A percentile compares a stretch with the other conserved stretches of the same genome.
Conservation (phyloP, 2,329 filamentous ascomycete species). For the Akanthomyces lecanii region DNA sequence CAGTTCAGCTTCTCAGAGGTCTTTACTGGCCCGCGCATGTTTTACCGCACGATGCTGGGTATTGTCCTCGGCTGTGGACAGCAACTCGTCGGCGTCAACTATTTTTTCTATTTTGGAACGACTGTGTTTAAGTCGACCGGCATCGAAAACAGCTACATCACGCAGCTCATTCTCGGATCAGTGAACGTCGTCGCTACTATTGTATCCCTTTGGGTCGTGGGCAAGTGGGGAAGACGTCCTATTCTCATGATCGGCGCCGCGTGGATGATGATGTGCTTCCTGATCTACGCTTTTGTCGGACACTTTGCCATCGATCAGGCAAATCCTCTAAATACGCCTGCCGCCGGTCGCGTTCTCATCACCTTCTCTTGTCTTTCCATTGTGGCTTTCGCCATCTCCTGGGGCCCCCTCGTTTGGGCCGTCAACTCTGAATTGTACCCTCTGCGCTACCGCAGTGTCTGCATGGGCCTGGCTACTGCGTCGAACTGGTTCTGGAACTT, state of each 20-base stretch:
- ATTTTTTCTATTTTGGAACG: slow-evolving; percentile 64
- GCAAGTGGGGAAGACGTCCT: slow-evolving; percentile 60
- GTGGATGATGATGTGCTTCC: slow-evolving; percentile 54
- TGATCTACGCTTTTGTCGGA: slow-evolving; percentile 48
- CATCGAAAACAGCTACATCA: slow-evolving; percentile 60
- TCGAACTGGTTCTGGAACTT: slow-evolving; percentile 67
- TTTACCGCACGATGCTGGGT: slow-evolving; percentile 59
- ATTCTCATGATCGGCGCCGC: slow-evolving; percentile 59
- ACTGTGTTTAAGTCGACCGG: slow-evolving; percentile 64
- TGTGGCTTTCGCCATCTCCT: slow-evolving; percentile 62
- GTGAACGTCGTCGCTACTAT: slow-evolving; percentile 67
- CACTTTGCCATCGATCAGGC: slow-evolving; percentile 39
- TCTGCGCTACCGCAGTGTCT: slow-evolving; percentile 48
- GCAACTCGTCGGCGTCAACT: slow-evolving; percentile 65
- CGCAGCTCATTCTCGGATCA: slow-evolving; percentile 62
- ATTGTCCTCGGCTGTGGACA: slow-evolving; percentile 61
- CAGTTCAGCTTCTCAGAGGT: slow-evolving; percentile 54
- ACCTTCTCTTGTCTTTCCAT: slow-evolving; percentile 68
- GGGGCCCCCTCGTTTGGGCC: slow-evolving; percentile 67
- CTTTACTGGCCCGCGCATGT: slow-evolving; percentile 64
- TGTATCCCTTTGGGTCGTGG: slow-evolving; percentile 60
- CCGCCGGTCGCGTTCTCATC: slow-evolving; percentile 57
- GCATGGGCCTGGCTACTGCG: slow-evolving; percentile 54
- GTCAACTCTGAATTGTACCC: slow-evolving; percentile 63
- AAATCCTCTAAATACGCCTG: slow-evolving; percentile 41